Evolutionary conservation across 345 rosid genomes (phyloP).

Genomic region (Boechera retrofracta): DNA sequence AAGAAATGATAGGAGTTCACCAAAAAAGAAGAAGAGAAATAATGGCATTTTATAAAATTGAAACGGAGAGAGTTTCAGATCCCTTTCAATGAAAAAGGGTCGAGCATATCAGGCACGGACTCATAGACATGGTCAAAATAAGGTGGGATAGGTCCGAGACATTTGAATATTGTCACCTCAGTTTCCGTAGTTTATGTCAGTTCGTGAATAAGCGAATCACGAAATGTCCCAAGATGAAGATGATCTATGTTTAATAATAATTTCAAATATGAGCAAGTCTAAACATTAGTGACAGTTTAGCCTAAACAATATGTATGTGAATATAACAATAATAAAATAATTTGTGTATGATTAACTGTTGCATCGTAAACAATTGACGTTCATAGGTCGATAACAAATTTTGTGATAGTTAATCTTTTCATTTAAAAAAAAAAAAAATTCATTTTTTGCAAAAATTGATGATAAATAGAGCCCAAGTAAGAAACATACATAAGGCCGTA

Average conservation of each 20-base stretch:
- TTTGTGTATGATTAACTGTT: no score
- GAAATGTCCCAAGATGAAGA: no score
- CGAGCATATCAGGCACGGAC: no score
- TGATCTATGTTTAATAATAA: no score
- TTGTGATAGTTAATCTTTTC: neutral
- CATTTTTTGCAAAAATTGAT: neutral
- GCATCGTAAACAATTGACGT: neutral
- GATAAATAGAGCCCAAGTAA: slow-evolving; percentile 2
- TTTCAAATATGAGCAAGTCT: no score
- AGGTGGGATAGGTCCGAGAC: neutral
- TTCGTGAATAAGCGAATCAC: neutral
- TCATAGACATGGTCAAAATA: no score
- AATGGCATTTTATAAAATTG: neutral
- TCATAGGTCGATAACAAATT: neutral
- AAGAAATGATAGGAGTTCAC: no score
- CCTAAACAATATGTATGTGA: no score
- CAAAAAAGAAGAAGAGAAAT: no score
- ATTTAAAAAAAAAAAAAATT: no score
- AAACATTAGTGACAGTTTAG: no score
- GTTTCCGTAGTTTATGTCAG: neutral
- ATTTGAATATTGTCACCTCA: neutral
- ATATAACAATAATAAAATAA: no score
- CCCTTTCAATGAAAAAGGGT: neutral
- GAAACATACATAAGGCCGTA: neutral
- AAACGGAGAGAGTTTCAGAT: neutral